Conservation (phyloP, 441 rosid species). For the Pelargonium fulgidum region DNA sequence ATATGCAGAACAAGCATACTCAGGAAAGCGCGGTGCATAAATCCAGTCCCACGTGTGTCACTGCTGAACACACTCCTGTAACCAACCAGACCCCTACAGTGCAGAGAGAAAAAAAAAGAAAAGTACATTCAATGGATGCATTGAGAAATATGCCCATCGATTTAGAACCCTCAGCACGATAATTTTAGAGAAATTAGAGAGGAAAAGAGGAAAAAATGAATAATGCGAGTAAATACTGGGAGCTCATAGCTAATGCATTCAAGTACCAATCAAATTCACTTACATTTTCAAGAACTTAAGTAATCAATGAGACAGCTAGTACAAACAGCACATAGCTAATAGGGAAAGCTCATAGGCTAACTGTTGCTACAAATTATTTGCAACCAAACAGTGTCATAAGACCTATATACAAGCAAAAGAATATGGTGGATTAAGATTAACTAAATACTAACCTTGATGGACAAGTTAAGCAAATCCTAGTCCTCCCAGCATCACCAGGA, state of each 20-base stretch:
- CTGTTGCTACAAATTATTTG: background rate
- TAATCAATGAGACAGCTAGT: background rate
- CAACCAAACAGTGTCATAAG: background rate
- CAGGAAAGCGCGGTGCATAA: slow-evolving; percentile 95
- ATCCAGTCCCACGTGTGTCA: slow-evolving; percentile 93
- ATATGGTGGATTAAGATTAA: background rate
- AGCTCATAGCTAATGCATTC: too few species aligned
- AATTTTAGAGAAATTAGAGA: background rate
- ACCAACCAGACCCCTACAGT: slow-evolving; percentile 83
- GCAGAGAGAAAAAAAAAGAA: slow-evolving; percentile 14
- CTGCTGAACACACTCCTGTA: slow-evolving; percentile 97
- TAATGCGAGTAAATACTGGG: background rate
- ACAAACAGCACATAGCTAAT: background rate
- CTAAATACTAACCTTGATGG: slow-evolving; percentile 68
- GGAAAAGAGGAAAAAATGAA: background rate
- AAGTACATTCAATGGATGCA: background rate
- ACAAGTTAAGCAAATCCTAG: slow-evolving; percentile 76
- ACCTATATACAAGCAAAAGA: background rate
- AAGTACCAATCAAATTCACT: background rate
- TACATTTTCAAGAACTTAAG: background rate
- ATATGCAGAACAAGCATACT: slow-evolving; percentile 40
- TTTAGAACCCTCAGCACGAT: background rate
- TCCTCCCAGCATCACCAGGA: slow-evolving; percentile 76
- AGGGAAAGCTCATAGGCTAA: background rate
- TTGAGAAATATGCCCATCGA: background rate